Conservation (phyloP, 2,329 filamentous ascomycete species). For the Ophiobolus disseminans region DNA sequence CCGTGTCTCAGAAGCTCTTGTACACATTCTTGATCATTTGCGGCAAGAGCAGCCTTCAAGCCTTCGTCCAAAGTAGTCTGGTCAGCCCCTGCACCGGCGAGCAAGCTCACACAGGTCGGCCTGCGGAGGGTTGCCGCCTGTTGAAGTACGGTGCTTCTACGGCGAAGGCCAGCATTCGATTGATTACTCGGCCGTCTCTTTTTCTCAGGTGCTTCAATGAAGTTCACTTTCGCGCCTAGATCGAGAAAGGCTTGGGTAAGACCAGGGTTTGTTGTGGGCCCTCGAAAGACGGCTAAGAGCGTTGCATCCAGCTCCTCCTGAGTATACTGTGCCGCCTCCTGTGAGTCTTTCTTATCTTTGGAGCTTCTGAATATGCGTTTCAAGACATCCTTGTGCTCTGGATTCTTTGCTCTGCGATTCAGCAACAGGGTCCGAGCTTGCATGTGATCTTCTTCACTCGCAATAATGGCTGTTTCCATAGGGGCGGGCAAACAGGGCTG, state of each 20-base stretch:
- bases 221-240: slow-evolving; percentile 46
- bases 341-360: slow-evolving; percentile 44
- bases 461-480: slow-evolving; percentile 34
- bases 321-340: slow-evolving; percentile 37
- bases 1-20: slow-evolving; percentile 45
- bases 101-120: slow-evolving; percentile 39
- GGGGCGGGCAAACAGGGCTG: slow-evolving; percentile 44
- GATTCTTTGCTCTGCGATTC: slow-evolving; percentile 37
- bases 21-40: slow-evolving; percentile 42
- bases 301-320: slow-evolving; percentile 47
- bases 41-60: slow-evolving; percentile 40
- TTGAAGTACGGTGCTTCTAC: slow-evolving; percentile 46
- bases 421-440: slow-evolving; percentile 41
- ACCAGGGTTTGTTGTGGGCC: slow-evolving; percentile 36
- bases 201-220: slow-evolving; percentile 26
- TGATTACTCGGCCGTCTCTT: slow-evolving; percentile 23
- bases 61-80: slow-evolving; percentile 45
- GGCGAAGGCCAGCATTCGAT: slow-evolving; percentile 28
- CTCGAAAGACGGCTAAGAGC: slow-evolving; percentile 41
- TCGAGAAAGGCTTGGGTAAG: slow-evolving; percentile 44
- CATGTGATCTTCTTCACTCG: slow-evolving; percentile 41
- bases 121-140: slow-evolving; percentile 41
- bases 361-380: slow-evolving; percentile 46
- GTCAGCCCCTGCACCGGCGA: slow-evolving; percentile 45
- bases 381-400: slow-evolving; percentile 40